Evolutionary conservation across 1,284 basidiomycete genomes (phyloP), one percentile per base, ranked within the genome.

Genomic region (Hymenochaete sp.): DNA sequence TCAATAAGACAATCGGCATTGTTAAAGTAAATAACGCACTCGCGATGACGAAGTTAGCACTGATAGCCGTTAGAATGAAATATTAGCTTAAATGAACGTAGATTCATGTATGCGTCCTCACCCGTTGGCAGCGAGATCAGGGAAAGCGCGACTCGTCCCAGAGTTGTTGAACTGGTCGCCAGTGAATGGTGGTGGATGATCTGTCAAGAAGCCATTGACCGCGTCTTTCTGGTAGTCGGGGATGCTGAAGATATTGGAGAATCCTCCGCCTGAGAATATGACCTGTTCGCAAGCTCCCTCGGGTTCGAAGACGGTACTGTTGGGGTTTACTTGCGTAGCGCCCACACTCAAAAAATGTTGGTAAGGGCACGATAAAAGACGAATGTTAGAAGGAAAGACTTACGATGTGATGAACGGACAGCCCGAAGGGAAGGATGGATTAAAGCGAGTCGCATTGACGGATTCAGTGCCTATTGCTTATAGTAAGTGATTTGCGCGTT

Each of bases 191-290:
- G 61, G 56, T 33, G 46, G 50, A 42, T 59, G 59, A 26, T 47
- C 60, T 39, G 42, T 50, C 38, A 60, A 56, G 45, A 49, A 66
- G 11, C 52, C 57, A 53, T 38, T 49, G 41, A 52, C 53, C 14
- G 40, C 55, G 0, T 27, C 42, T n/a, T 48, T 44, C 50, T 67
- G 65, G 51, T 63, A 67, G 4, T 27, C 39, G 0, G 64, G 62
- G 6, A 54, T 51, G 6, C 53, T 35, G 49, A 66, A 67, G 40
- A 61, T 52, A 50, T 64, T 57, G 44, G 53, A 57, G 55, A 67
- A 67, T 14, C 66, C 66, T 32, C 61, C 64, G 14, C 66, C 66
- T 37, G 52, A 53, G 45, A 54, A 54, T 45, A 60, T 58, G 28
- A 55, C 55, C 31, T 55, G 53, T 40, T 56, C 53, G 45, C 55